Base-by-base conservation (phyloP, 2,329 filamentous ascomycete genomes). In the Sporothrix protearum region DNA sequence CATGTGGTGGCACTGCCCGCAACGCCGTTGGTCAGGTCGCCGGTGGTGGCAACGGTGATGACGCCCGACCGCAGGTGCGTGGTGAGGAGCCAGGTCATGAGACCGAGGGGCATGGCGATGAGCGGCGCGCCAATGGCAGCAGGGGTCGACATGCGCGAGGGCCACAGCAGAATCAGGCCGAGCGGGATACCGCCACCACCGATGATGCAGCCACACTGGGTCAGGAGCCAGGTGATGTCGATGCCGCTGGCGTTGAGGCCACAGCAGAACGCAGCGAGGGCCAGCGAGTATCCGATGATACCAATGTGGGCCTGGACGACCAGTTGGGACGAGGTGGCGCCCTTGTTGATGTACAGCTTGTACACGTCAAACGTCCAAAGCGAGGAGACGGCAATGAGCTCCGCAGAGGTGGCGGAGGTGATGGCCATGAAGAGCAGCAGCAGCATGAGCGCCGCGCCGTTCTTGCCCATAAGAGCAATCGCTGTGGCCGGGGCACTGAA, bases 351-450 rank as follows among this genome's bases (percentile, higher is more conserved):
- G 69, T 81, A 82, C 12, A 79, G 78, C 68, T 79, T 79, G 75
- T 82, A 82, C 22, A 82, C 74, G 66, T 82, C 81, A 72, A 82
- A 82, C 0, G 80, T 81, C 36, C 81, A 75, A 2, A 82, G 72
- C 3, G 79, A 79, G 1, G 79, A 80, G 3, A 80, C 78, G 3
- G 79, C 82, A 19, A 85, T 83, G 5, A 84, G 78, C 71, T 85
- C 82, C 0, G 83, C 81, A 1, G 74, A 81, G 59, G 83, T 83
- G 0, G 80, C 80, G 4, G 77, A 79, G 0, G 83, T 84, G 6
- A 83, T 81, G 4, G 82, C 82, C 83, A 84, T 84, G 77, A 85
- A 85, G 0, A 84, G 78, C 19, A 83, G 78, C 4, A 84, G 74
- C 14, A 82, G 76, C 74, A 81, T 74, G 12, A 79, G 75, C 1